Evolutionary conservation across 495 filamentous ascomycete species (phyloP), one percentile per base, ranked within the genome.

Genomic region (Tuber borchii): DNA sequence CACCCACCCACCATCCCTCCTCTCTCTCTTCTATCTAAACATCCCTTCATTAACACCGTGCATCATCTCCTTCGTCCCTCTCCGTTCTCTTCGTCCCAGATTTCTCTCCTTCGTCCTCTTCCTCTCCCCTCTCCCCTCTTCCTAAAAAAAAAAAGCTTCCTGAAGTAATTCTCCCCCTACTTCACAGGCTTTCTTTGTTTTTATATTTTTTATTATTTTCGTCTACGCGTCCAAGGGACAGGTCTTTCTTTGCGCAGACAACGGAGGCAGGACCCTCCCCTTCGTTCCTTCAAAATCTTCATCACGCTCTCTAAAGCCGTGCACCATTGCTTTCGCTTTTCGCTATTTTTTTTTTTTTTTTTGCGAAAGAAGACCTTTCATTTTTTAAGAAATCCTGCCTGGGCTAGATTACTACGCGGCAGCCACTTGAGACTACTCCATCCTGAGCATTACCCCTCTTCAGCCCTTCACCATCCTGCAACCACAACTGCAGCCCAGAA

Each of bases 241-340:
- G 81, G 81, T 74, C 81, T 83, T 83, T 83, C 81, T 83, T 78
- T 83, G 74, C 81, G 81, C 81, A 80, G 81, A 83, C 81, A 81
- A 83, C 78, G 80, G 81, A 83, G 81, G 81, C 81, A 83, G 81
- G 81, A 81, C 78, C 81, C 81, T 83, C 81, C 81, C 74, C 78
- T 81, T 83, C 81, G 78, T 80, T 83, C 81, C 80, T 80, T 83
- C 80, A 77, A 75, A 78, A 81, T 75, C 77, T 79, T 79, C 78
- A 73, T 73, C 78, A 79, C 76, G 74, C 78, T 79, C 78, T 48
- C 78, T 79, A 65, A 65, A 65, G 56, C 14, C 56, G 56, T 65
- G 56, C 26, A 17, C 56, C 26, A 65, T 65, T 65, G 56, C 26
- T 65, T 65, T 31, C 16, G 51, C 51, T 16, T 31, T 65, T 65